Percentiles rank a stretch among this genome's conserved stretches.
phyloP scores from a whole-genome alignment of 1,139 yeast species.

The Nakaseomyces uthaithaninus region DNA sequence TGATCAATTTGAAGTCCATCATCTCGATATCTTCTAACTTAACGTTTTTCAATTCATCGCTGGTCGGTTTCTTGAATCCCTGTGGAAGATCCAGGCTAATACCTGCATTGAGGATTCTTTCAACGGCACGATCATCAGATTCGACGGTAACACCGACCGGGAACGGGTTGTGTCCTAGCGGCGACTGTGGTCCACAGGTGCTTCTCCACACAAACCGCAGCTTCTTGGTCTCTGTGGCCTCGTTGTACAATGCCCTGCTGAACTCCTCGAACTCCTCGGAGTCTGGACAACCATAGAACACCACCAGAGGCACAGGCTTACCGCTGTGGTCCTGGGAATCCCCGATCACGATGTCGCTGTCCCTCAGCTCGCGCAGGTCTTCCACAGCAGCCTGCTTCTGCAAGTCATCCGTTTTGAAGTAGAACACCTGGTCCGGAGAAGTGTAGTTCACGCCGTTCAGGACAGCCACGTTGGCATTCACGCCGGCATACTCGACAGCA shows the following conservation, averaged over 20 bases:
- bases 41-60: slow-evolving; percentile 34
- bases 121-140: not conserved
- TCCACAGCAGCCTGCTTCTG: slow-evolving; percentile 17
- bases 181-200: slow-evolving; percentile 34
- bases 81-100: slow-evolving; percentile 14
- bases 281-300: slow-evolving; percentile 42
- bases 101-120: not conserved
- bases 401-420: slow-evolving; percentile 27
- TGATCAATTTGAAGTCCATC: slow-evolving; percentile 42
- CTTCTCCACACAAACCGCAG: slow-evolving; percentile 72
- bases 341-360: slow-evolving; percentile 24
- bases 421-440: slow-evolving; percentile 28
- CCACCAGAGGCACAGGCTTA: slow-evolving; percentile 32
- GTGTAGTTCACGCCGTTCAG: slow-evolving; percentile 21
- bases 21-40: slow-evolving; percentile 32
- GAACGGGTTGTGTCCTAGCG: not conserved
- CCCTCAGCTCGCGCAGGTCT: slow-evolving; percentile 13
- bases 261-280: slow-evolving; percentile 45
- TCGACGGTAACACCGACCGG: slow-evolving; percentile 7
- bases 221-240: slow-evolving; percentile 53
- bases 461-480: slow-evolving; percentile 19
- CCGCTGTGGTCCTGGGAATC: slow-evolving; percentile 7
- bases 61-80: slow-evolving; percentile 11
- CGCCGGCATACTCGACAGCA: slow-evolving; percentile 10
- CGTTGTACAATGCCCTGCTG: slow-evolving; percentile 50